phyloP scores from a whole-genome alignment of 768 basidiomycete genomes.

The Tubosaeta brunneosetosa region DNA sequence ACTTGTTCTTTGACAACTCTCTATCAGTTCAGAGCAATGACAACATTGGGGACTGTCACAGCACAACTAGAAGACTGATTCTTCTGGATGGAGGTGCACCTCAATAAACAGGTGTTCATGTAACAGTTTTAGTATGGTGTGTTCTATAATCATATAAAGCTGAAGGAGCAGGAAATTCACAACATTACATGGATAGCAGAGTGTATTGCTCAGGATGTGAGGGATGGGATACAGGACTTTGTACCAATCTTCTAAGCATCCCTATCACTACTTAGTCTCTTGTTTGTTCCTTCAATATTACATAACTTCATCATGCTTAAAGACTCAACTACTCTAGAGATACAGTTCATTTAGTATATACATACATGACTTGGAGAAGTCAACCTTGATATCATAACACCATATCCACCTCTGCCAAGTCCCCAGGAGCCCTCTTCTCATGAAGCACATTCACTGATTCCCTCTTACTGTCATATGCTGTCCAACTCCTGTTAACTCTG shows the following conservation, averaged over 20 bases:
- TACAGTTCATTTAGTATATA: not conserved
- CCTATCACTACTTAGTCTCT: not conserved
- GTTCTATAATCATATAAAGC: constrained; percentile 88
- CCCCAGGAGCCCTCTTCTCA: constrained; percentile 7
- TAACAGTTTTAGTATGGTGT: constrained; percentile 96
- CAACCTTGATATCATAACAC: constrained; percentile 2
- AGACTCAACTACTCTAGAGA: not conserved
- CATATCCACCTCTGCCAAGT: too few relatives aligned
- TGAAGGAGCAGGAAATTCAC: constrained; percentile 88
- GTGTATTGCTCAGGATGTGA: constrained; percentile 95
- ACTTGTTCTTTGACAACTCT: constrained; percentile 76
- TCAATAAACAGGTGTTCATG: constrained; percentile 93
- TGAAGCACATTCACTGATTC: not conserved
- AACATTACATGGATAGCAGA: constrained; percentile 94
- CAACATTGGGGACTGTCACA: constrained; percentile 42
- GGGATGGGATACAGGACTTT: constrained; percentile 92
- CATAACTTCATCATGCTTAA: not conserved
- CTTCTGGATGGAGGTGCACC: constrained; percentile 87
- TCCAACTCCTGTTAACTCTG: too few relatives aligned
- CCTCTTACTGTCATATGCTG: too few relatives aligned
- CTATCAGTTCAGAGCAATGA: constrained; percentile 30
- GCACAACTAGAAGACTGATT: constrained; percentile 87
- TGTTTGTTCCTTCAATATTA: constrained; percentile 10
- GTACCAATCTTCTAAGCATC: constrained; percentile 76
- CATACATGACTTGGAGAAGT: not conserved